phyloP scores from a whole-genome alignment of 1,139 yeast genomes.

The Arxiozyma slooffiae region DNA sequence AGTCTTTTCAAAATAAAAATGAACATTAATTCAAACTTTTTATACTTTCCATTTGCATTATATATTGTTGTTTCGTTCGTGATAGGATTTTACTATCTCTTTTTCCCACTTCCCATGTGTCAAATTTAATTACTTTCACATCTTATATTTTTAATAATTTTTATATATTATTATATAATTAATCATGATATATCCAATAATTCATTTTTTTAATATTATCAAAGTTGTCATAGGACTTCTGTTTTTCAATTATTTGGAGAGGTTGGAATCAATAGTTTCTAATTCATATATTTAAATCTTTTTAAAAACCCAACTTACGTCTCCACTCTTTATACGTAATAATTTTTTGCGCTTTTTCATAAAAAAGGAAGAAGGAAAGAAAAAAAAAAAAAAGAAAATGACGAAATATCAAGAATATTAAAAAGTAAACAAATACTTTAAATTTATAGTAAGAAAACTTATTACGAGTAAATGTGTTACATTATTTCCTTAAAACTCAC shows the following conservation, averaged over 20 bases:
- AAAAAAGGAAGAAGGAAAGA: too few species aligned
- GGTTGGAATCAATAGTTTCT: not conserved
- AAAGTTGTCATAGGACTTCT: not conserved
- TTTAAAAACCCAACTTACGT: not conserved
- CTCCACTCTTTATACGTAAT: not conserved
- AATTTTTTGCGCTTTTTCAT: not conserved
- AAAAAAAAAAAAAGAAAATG: too few species aligned
- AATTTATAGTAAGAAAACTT: not conserved
- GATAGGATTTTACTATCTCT: not conserved
- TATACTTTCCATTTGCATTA: slow-evolving; percentile 3
- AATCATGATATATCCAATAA: slow-evolving; percentile 1
- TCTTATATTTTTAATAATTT: not conserved
- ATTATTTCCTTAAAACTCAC: not conserved
- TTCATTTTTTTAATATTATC: not conserved
- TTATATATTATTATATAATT: not conserved
- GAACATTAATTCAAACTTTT: not conserved
- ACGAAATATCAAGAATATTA: too few species aligned
- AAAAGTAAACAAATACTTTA: too few species aligned
- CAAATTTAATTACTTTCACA: not conserved
- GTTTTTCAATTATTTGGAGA: too few species aligned
- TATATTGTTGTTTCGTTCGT: slow-evolving; percentile 1
- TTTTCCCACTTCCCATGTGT: not conserved
- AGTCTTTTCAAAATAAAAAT: not conserved
- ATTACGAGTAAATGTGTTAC: too few species aligned
- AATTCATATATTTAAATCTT: too few species aligned